These are phyloP conservation scores for Aristolochia californica DNA, from an alignment of 164 flowering plant genomes.

Conservation along the genomic window DNA sequence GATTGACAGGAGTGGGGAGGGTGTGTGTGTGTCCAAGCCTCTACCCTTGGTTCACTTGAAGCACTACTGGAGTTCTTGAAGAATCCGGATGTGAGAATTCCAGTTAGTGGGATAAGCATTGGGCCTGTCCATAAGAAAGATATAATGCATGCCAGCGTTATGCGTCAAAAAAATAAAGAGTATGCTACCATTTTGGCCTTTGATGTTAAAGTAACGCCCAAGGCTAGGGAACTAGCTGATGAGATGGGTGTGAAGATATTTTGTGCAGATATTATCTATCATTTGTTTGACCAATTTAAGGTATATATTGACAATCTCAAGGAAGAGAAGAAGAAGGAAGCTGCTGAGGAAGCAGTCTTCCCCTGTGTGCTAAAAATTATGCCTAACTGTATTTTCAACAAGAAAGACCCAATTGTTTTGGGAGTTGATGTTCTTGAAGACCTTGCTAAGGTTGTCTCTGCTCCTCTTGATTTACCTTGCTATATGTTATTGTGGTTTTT, in stretches of 20 bases:
- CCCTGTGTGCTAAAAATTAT: conserved; percentile 88
- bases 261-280: conserved; percentile 92
- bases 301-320: conserved; percentile 83
- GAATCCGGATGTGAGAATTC: conserved; percentile 74
- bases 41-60: conserved; percentile 96
- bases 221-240: conserved; percentile 91
- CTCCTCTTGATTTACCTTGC: neutral
- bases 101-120: conserved; percentile 88
- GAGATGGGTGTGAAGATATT: conserved; percentile 86
- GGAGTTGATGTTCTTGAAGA: conserved; percentile 96
- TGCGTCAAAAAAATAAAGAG: conserved; percentile 98
- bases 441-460: conserved; percentile 49
- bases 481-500: neutral
- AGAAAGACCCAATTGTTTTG: conserved; percentile 90
- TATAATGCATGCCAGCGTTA: conserved; percentile 92
- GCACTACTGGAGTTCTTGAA: conserved; percentile 91
- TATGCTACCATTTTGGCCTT: conserved; percentile 89
- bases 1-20: conserved; percentile 92
- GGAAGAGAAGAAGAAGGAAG: conserved; percentile 90
- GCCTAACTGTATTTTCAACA: conserved; percentile 81
- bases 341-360: conserved; percentile 93
- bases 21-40: conserved; percentile 96
- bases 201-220: conserved; percentile 95
- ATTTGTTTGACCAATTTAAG: conserved; percentile 90
- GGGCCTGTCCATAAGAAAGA: conserved; percentile 98